Conservation (phyloP, 2,329 filamentous ascomycete genomes). For the Spiromastix sp. region DNA sequence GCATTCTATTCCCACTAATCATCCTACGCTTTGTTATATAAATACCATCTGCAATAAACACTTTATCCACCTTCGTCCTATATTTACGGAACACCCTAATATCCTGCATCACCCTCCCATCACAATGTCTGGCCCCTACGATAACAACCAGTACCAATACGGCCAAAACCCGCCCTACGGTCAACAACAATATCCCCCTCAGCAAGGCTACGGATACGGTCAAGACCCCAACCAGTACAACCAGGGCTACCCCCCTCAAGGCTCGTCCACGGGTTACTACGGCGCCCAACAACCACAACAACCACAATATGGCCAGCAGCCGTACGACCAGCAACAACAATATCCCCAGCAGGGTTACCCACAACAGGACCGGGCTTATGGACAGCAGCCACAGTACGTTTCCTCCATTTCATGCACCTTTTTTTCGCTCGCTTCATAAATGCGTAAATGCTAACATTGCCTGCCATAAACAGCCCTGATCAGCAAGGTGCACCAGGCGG, state of each 20-base stretch:
- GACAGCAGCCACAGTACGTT: slow-evolving; percentile 8
- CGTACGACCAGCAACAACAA: slow-evolving; percentile 3
- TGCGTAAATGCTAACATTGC: no score
- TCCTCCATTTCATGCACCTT: not conserved
- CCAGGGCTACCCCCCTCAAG: slow-evolving; percentile 13
- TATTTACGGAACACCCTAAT: no score
- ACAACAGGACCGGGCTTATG: slow-evolving; percentile 10
- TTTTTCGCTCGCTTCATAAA: not conserved
- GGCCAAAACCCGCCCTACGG: slow-evolving; percentile 10
- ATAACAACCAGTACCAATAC: slow-evolving; percentile 9
- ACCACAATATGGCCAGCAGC: slow-evolving; percentile 8
- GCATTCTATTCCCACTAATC: not conserved
- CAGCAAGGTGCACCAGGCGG: slow-evolving; percentile 24
- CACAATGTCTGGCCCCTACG: slow-evolving; percentile 12
- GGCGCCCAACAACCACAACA: slow-evolving; percentile 12
- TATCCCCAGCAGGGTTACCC: slow-evolving; percentile 4
- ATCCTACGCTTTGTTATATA: not conserved
- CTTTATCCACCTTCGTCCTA: no score
- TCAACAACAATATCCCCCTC: slow-evolving; percentile 17
- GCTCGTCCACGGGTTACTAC: slow-evolving; percentile 12
- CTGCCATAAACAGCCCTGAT: no score
- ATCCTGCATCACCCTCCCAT: no score
- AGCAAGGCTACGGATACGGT: slow-evolving; percentile 20
- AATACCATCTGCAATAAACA: no score
- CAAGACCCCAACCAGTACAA: slow-evolving; percentile 14